phyloP scores from a whole-genome alignment of 768 basidiomycete species.

The Podaxis rugospora region DNA sequence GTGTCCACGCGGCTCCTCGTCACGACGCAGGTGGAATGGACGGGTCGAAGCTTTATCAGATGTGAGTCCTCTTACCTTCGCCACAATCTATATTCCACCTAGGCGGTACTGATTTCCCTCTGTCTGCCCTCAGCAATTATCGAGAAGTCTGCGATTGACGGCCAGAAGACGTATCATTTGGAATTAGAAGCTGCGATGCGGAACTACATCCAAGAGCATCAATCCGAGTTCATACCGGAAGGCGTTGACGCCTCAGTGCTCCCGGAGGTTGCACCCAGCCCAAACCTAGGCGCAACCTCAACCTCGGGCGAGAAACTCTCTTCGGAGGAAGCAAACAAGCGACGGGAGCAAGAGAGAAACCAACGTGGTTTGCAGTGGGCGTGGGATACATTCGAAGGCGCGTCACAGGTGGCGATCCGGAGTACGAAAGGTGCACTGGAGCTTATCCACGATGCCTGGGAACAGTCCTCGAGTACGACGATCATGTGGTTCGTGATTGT shows the following conservation, averaged over 20 bases:
- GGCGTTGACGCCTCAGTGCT: conserved; percentile 61
- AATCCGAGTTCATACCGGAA: conserved; percentile 83
- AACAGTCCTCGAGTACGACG: conserved; percentile 66
- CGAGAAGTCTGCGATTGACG: conserved; percentile 86
- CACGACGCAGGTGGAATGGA: conserved; percentile 93
- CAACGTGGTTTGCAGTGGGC: conserved; percentile 82
- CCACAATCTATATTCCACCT: neutral
- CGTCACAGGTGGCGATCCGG: conserved; percentile 63
- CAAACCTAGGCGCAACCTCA: conserved; percentile 10
- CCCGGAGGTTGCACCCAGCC: conserved; percentile 7
- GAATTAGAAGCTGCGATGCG: conserved; percentile 86
- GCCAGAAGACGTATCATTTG: conserved; percentile 81
- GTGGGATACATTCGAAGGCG: conserved; percentile 80
- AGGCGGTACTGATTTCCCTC: neutral
- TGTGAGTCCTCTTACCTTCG: conserved; percentile 37
- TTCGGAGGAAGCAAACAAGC: conserved; percentile 46
- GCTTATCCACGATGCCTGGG: conserved; percentile 76
- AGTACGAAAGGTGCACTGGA: conserved; percentile 72
- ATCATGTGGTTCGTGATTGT: conserved; percentile 73
- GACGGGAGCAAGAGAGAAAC: conserved; percentile 65
- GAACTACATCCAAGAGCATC: conserved; percentile 83
- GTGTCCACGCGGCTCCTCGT: conserved; percentile 77
- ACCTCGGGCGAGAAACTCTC: conserved; percentile 17
- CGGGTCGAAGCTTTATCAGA: conserved; percentile 94
- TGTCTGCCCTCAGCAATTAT: conserved; percentile 67